Conservation (phyloP, 2,329 filamentous ascomycete genomes). For the Venturia oleaginea region DNA sequence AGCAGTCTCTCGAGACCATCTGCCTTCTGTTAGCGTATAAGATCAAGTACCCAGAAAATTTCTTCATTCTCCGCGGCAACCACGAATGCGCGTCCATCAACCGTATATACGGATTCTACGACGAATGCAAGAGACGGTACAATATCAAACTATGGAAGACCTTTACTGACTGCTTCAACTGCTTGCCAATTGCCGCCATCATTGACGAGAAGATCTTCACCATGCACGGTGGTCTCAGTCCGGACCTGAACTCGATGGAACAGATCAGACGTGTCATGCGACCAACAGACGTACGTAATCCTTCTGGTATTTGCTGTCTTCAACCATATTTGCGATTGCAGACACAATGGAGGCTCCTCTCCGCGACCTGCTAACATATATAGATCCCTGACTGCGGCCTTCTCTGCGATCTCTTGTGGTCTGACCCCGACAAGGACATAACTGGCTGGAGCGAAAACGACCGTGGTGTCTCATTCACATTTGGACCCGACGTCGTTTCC, state of each 20-base stretch:
- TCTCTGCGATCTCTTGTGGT: constrained; percentile 96
- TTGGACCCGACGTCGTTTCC: constrained; percentile 93
- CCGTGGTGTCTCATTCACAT: constrained; percentile 96
- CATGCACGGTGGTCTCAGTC: constrained; percentile 96
- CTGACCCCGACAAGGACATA: constrained; percentile 97
- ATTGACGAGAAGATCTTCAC: constrained; percentile 99
- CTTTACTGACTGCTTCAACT: constrained; percentile 99
- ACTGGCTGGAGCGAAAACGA: constrained; percentile 99
- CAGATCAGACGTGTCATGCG: constrained; percentile 98
- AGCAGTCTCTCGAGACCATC: constrained; percentile 98
- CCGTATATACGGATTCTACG: constrained; percentile 99
- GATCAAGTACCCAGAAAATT: constrained; percentile 99
- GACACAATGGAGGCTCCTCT: constrained; percentile 12
- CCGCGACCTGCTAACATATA: constrained; percentile 31
- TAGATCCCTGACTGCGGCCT: constrained; percentile 97
- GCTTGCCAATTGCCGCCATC: constrained; percentile 93
- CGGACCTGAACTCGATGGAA: constrained; percentile 98
- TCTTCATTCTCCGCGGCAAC: constrained; percentile 97
- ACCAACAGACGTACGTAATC: constrained; percentile 80
- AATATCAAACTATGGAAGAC: constrained; percentile 99
- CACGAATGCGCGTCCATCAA: constrained; percentile 99
- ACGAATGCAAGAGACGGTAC: constrained; percentile 97
- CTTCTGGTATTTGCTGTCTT: constrained; percentile 18
- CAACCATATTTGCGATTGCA: constrained; percentile 1
- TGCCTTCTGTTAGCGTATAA: constrained; percentile 96